Percentiles rank a stretch among this genome's conserved stretches.
phyloP scores from a whole-genome alignment of 768 basidiomycete genomes.

The Mycena rebaudengoi region DNA sequence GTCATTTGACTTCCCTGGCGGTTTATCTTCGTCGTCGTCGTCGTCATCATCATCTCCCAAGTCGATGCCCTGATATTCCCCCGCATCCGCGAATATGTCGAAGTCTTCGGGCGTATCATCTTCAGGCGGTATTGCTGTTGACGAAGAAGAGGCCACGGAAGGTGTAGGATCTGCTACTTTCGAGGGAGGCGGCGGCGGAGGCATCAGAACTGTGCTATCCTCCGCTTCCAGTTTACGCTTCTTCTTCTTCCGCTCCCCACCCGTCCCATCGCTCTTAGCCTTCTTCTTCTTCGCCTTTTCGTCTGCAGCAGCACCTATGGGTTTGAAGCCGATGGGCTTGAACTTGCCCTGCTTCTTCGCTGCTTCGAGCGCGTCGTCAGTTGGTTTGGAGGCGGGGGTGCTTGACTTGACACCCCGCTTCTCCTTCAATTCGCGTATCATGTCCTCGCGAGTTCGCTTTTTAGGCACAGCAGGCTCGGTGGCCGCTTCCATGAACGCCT shows the following conservation, averaged over 20 bases:
- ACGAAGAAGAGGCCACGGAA: slow-evolving; percentile 26
- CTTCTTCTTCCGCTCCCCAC: slow-evolving; percentile 68
- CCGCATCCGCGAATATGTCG: slow-evolving; percentile 89
- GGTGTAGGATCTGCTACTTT: slow-evolving; percentile 1
- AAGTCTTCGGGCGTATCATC: slow-evolving; percentile 61
- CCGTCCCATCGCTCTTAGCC: slow-evolving; percentile 45
- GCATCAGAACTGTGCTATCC: slow-evolving; percentile 15
- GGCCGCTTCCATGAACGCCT: slow-evolving; percentile 65
- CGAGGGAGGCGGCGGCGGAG: slow-evolving; percentile 1
- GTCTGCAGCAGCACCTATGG: slow-evolving; percentile 50
- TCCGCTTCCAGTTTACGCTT: slow-evolving; percentile 54
- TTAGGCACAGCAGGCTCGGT: slow-evolving; percentile 40
- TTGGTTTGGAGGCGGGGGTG: slow-evolving; percentile 30
- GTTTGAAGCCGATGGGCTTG: slow-evolving; percentile 73
- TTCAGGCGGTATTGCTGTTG: slow-evolving; percentile 39
- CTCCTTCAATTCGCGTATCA: slow-evolving; percentile 76
- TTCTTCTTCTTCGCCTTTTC: slow-evolving; percentile 64
- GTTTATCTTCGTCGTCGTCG: slow-evolving; percentile 44
- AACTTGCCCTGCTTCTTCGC: slow-evolving; percentile 62
- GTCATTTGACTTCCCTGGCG: slow-evolving; percentile 14
- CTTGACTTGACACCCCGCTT: slow-evolving; percentile 50
- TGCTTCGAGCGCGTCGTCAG: slow-evolving; percentile 51
- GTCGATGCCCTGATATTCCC: slow-evolving; percentile 80
- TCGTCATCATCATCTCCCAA: slow-evolving; percentile 63
- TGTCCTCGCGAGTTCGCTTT: slow-evolving; percentile 83